Conservation (phyloP, 768 basidiomycete genomes). For the Royoungia palumana region DNA sequence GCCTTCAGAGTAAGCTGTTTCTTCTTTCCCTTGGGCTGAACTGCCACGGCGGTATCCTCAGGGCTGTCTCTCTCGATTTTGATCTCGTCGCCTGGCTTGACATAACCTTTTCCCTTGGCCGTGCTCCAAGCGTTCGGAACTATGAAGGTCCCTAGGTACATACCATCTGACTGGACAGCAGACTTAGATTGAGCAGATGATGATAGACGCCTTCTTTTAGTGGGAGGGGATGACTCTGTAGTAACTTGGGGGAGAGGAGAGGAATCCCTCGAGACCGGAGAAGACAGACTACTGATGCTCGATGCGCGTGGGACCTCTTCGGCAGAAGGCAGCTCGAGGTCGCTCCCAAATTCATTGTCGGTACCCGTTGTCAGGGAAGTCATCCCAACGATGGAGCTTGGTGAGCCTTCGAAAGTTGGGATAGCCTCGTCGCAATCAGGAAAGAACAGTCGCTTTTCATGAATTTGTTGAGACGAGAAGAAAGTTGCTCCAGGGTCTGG, state of each 20-base stretch:
- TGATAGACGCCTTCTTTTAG: slow-evolving; percentile 54
- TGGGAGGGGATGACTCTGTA: slow-evolving; percentile 29
- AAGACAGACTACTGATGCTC: slow-evolving; percentile 39
- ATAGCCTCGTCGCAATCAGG: slow-evolving; percentile 43
- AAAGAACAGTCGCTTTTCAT: slow-evolving; percentile 38
- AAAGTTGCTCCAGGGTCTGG: slow-evolving; percentile 1
- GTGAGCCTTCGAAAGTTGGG: slow-evolving; percentile 9
- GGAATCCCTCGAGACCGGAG: slow-evolving; percentile 25
- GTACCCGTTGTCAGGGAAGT: slow-evolving; percentile 36
- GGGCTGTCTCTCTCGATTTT: slow-evolving; percentile 52
- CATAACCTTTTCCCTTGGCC: slow-evolving; percentile 67
- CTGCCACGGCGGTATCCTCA: slow-evolving; percentile 27
- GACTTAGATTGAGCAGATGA: slow-evolving; percentile 16
- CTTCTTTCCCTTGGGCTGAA: slow-evolving; percentile 38
- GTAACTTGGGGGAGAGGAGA: slow-evolving; percentile 23
- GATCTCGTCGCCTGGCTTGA: slow-evolving; percentile 61
- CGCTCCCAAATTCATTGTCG: slow-evolving; percentile 27
- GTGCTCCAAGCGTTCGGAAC: slow-evolving; percentile 79
- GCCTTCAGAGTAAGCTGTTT: slow-evolving; percentile 64
- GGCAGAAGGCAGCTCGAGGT: slow-evolving; percentile 33
- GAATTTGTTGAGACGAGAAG: slow-evolving; percentile 11
- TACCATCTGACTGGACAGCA: slow-evolving; percentile 23
- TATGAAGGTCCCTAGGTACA: slow-evolving; percentile 65
- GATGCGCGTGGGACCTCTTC: slow-evolving; percentile 37
- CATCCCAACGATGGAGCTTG: neutral